These are phyloP conservation scores for Termitomyces sp. DNA, from an alignment of 768 basidiomycete genomes.

Conservation along the genomic window DNA sequence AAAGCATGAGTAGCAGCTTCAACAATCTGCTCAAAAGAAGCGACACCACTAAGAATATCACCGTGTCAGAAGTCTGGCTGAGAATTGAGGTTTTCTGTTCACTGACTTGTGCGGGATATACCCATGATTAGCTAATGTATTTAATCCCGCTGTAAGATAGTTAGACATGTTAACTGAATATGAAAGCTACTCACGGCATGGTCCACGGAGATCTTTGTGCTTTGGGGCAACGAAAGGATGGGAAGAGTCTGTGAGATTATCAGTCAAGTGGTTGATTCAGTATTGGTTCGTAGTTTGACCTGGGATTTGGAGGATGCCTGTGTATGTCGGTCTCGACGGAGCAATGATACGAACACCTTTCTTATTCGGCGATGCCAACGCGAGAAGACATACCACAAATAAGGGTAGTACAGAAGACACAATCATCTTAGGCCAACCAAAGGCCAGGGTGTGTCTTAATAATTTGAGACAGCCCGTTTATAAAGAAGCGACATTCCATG, in stretches of 20 bases:
- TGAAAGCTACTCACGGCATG: slow-evolving; percentile 8
- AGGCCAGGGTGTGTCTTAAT: neutral
- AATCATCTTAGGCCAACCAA: neutral
- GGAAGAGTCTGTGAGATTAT: slow-evolving; percentile 1
- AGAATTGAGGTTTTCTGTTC: neutral
- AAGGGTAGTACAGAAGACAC: neutral
- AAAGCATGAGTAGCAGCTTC: slow-evolving; percentile 4
- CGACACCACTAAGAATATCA: slow-evolving; percentile 7
- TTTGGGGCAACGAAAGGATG: slow-evolving; percentile 9
- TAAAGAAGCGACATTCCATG: neutral
- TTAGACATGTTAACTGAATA: neutral
- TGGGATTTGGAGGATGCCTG: slow-evolving; percentile 9
- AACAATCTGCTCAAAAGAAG: slow-evolving; percentile 13
- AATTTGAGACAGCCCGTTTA: neutral
- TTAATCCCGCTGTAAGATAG: slow-evolving; percentile 9
- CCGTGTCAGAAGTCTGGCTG: neutral
- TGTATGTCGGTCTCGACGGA: slow-evolving; percentile 5
- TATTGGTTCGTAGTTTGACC: neutral
- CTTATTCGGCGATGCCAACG: neutral
- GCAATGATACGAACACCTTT: slow-evolving; percentile 9
- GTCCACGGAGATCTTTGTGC: slow-evolving; percentile 8
- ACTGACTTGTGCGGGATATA: slow-evolving; percentile 14
- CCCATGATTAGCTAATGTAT: slow-evolving; percentile 15
- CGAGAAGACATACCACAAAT: slow-evolving; percentile 1
- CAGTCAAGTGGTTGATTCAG: neutral